Percentiles rank a stretch among this genome's conserved stretches.
Evolutionary conservation across 2,329 filamentous ascomycete genomes (phyloP).

Genomic region (Talaromyces amestolkiae): DNA sequence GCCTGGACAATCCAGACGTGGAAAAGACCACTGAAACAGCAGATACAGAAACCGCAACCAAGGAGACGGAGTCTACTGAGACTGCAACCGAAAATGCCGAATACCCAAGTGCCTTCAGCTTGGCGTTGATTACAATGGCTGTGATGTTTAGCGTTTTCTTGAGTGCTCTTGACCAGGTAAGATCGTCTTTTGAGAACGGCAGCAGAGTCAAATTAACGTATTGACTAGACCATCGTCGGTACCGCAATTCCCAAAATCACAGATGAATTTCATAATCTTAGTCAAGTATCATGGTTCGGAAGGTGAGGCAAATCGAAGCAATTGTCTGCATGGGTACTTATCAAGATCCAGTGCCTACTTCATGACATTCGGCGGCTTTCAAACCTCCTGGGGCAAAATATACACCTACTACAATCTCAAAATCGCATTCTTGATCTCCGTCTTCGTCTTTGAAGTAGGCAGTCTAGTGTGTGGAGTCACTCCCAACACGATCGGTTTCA

Average conservation of each 20-base stretch:
- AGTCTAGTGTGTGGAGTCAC: slow-evolving; percentile 28
- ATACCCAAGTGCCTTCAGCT: neutral
- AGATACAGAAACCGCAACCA: neutral
- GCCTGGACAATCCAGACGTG: neutral
- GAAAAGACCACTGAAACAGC: neutral
- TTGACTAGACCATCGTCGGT: slow-evolving; percentile 10
- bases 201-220: neutral
- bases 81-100: neutral
- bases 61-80: neutral
- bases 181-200: neutral
- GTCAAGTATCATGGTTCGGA: slow-evolving; percentile 13
- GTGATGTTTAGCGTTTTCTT: slow-evolving; percentile 13
- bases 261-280: slow-evolving; percentile 7
- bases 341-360: slow-evolving; percentile 1
- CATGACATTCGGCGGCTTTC: slow-evolving; percentile 12
- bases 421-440: slow-evolving; percentile 20
- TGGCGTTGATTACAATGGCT: slow-evolving; percentile 8
- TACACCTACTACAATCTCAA: slow-evolving; percentile 12
- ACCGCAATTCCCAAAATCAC: slow-evolving; percentile 20
- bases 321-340: neutral
- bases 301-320: neutral
- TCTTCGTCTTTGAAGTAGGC: slow-evolving; percentile 30
- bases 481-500: slow-evolving; percentile 24
- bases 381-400: slow-evolving; percentile 12
- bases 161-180: slow-evolving; percentile 9